Percentiles rank a stretch among this genome's conserved stretches.
phyloP scores from a whole-genome alignment of 2,329 filamentous ascomycete species.

The Dothideomycetidae sp. region DNA sequence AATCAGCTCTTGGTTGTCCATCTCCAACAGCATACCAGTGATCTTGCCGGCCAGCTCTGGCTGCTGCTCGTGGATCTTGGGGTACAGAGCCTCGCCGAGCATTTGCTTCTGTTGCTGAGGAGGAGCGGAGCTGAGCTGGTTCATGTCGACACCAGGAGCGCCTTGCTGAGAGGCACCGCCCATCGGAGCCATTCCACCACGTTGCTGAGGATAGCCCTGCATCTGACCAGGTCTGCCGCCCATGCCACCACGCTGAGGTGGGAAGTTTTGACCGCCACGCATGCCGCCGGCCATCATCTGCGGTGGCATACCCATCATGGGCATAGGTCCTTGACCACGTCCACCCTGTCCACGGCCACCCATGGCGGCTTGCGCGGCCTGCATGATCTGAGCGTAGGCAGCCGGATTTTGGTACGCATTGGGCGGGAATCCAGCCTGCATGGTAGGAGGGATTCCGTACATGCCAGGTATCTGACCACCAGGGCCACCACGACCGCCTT shows the following conservation, averaged over 20 bases:
- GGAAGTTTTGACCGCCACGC: slow-evolving; percentile 20
- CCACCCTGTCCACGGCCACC: slow-evolving; percentile 53
- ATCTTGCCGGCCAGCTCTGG: slow-evolving; percentile 97
- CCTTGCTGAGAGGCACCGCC: slow-evolving; percentile 11
- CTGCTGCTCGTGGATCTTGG: slow-evolving; percentile 92
- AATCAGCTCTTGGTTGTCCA: slow-evolving; percentile 91
- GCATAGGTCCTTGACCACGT: slow-evolving; percentile 46
- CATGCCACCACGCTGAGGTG: slow-evolving; percentile 19
- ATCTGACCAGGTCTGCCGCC: slow-evolving; percentile 24
- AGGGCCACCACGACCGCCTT: slow-evolving; percentile 75
- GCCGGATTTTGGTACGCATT: slow-evolving; percentile 64
- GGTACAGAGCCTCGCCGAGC: slow-evolving; percentile 93
- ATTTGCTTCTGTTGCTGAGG: slow-evolving; percentile 93
- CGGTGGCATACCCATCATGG: slow-evolving; percentile 51
- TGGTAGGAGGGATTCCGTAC: slow-evolving; percentile 58
- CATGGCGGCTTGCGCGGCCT: slow-evolving; percentile 52
- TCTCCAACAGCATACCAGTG: slow-evolving; percentile 98
- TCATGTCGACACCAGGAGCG: slow-evolving; percentile 33
- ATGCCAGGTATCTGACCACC: slow-evolving; percentile 65
- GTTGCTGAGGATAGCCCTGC: slow-evolving; percentile 25
- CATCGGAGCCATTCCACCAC: slow-evolving; percentile 19
- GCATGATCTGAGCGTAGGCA: slow-evolving; percentile 42
- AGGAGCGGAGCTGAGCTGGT: slow-evolving; percentile 38
- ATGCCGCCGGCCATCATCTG: slow-evolving; percentile 44
- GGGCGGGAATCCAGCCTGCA: slow-evolving; percentile 57